Evolutionary conservation across 1,284 basidiomycete genomes (phyloP).

Genomic region (Meripilus lineatus): DNA sequence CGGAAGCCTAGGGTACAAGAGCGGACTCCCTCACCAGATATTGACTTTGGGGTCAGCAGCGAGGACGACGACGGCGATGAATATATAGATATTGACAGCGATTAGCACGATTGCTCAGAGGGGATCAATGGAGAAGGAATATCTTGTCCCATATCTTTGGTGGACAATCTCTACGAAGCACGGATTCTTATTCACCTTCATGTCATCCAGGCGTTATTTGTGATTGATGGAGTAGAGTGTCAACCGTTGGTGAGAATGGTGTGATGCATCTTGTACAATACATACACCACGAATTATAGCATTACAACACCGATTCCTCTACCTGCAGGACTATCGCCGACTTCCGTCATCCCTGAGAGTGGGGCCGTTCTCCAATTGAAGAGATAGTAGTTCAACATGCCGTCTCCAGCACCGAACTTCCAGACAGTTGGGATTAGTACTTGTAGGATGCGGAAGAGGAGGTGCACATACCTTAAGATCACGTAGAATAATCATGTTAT

Average conservation of each 20-base stretch:
- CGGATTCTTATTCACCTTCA: background rate
- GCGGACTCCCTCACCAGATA: slow-evolving; percentile 56
- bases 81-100: slow-evolving; percentile 71
- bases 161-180: background rate
- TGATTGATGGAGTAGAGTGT: no score
- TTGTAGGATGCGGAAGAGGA: background rate
- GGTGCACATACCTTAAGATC: slow-evolving; percentile 69
- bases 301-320: slow-evolving; percentile 80
- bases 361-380: slow-evolving; percentile 90
- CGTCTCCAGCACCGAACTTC: slow-evolving; percentile 89
- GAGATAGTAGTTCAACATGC: slow-evolving; percentile 85
- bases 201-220: no score
- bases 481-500: slow-evolving; percentile 80
- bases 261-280: slow-evolving; percentile 5
- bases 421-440: slow-evolving; percentile 1
- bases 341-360: slow-evolving; percentile 60
- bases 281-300: slow-evolving; percentile 45
- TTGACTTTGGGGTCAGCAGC: slow-evolving; percentile 71
- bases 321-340: slow-evolving; percentile 51
- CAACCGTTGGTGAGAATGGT: no score
- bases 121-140: no score
- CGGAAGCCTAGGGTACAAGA: slow-evolving; percentile 29
- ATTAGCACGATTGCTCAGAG: no score
- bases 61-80: slow-evolving; percentile 69
- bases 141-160: no score